A percentile compares a stretch with the other conserved stretches of the same genome.
Conservation (phyloP, 352 stramenopile genomes). For the Thalassiosira hispida region DNA sequence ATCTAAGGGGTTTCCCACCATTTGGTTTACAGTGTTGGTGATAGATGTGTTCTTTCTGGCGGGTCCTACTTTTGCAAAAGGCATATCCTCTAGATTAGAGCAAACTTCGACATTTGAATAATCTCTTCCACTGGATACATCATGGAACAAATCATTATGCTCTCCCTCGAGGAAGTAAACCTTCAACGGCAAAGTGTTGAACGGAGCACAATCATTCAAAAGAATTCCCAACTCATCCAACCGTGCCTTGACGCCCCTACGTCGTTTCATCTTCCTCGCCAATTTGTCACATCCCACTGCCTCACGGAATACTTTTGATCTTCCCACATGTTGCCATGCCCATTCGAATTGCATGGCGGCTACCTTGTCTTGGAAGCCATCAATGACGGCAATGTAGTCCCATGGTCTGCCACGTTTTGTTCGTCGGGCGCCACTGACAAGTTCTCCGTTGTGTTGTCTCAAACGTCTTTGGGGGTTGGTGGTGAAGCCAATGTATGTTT, state of each 20-base stretch:
- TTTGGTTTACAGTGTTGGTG: neutral
- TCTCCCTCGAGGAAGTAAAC: conserved; percentile 72
- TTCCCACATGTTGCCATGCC: conserved; percentile 84
- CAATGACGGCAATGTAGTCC: conserved; percentile 77
- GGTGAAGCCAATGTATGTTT: conserved; percentile 85
- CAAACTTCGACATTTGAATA: conserved; percentile 18
- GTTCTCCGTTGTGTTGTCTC: conserved; percentile 82
- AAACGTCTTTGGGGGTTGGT: conserved; percentile 70
- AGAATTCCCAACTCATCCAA: conserved; percentile 73
- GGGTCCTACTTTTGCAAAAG: conserved; percentile 30
- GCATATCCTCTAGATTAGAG: conserved; percentile 43
- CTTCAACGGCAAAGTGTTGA: conserved; percentile 47
- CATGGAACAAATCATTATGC: conserved; percentile 44
- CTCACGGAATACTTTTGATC: conserved; percentile 63
- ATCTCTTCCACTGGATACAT: conserved; percentile 22
- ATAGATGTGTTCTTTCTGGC: conserved; percentile 5
- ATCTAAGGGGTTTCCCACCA: neutral
- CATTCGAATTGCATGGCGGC: conserved; percentile 87
- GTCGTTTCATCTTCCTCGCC: conserved; percentile 64
- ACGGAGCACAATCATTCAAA: conserved; percentile 59
- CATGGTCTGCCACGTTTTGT: conserved; percentile 81
- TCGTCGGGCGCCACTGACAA: conserved; percentile 71
- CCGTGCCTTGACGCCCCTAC: conserved; percentile 53
- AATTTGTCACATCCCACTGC: conserved; percentile 57
- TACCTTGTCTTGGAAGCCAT: conserved; percentile 84